Evolutionary conservation across 345 rosid genomes (phyloP).

Genomic region (Eucalyptus pauciflora): DNA sequence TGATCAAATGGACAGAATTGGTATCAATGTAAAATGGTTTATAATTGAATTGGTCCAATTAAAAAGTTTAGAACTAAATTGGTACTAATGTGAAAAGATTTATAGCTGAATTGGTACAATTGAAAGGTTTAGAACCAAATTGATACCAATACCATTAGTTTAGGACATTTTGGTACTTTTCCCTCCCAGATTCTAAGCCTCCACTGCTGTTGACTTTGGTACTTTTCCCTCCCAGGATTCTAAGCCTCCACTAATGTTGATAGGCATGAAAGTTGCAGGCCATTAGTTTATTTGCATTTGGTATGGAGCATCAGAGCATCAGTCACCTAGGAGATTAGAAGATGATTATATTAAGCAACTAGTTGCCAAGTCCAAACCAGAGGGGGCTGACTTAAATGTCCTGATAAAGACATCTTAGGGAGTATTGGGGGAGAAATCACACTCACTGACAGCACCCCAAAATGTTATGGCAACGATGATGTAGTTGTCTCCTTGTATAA

Average conservation of each 20-base stretch:
- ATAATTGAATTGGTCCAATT: no score
- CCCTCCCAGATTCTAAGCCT: no score
- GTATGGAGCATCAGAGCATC: not conserved
- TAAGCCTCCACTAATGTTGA: rapidly evolving
- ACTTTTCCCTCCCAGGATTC: no score
- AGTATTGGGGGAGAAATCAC: not conserved
- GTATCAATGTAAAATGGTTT: no score
- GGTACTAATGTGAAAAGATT: no score
- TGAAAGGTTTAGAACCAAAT: no score
- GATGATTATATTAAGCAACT: not conserved
- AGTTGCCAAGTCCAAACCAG: not conserved
- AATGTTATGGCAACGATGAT: not conserved
- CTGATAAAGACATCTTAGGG: not conserved
- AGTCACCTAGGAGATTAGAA: rapidly evolving
- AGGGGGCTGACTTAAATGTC: not conserved
- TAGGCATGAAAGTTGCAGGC: not conserved
- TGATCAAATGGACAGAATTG: no score
- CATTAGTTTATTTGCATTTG: not conserved
- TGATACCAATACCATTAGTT: no score
- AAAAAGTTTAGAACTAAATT: no score
- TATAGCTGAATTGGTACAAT: no score
- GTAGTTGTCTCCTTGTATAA: not conserved
- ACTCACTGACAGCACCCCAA: not conserved
- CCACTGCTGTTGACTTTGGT: no score
- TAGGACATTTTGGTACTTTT: no score